Base-by-base conservation (phyloP, 176 grass and related monocot species). In the Musa itinerans region DNA sequence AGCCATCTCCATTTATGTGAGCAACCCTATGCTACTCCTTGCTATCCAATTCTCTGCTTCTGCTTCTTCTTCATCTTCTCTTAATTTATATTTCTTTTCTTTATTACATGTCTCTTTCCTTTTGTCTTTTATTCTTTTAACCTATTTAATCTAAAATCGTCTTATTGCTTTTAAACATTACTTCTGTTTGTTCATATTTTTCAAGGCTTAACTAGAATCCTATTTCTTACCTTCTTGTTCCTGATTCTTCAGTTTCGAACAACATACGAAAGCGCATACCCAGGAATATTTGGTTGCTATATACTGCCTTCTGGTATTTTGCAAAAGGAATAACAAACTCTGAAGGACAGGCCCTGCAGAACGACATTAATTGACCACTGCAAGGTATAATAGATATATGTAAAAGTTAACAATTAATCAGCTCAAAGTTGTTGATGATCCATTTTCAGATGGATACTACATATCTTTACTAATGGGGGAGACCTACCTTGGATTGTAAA, bases 201-300 rank as follows among this genome's bases (percentile, higher is more conserved):
- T 43, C 34, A 43, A 43, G 4, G 34, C 34, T 43, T 43, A 43
- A 43, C 34, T 43, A 43, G 34, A 43, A 43, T 43, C 34, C 34
- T 43, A 43, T 25, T 80, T 1, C 22, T 52, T 86, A 92, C 89
- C 89, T 92, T 87, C 87, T 85, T 64, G 84, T 89, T 84, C 85
- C 85, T 74, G 88, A 87, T 72, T 90, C 88, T 80, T 94, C 91
- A 63, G 82, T 94, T 86, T 94, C 91, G 86, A 94, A 94, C 91
- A 89, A 79, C 91, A 94, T 90, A 55, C 91, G 78, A 59, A 94
- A 94, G 58, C 91, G 78, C 91, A 94, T 94, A n/a, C 91, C 91
- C 58, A 90, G 80, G 67, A 85, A 90, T 75, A 94, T 73, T 77
- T 90, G 91, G 69, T 85, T 87, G 74, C 79, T 68, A 72, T 82